Evolutionary conservation across 768 basidiomycete genomes (phyloP), one percentile per base, ranked within the genome.

Genomic region (Lentinula edodes): DNA sequence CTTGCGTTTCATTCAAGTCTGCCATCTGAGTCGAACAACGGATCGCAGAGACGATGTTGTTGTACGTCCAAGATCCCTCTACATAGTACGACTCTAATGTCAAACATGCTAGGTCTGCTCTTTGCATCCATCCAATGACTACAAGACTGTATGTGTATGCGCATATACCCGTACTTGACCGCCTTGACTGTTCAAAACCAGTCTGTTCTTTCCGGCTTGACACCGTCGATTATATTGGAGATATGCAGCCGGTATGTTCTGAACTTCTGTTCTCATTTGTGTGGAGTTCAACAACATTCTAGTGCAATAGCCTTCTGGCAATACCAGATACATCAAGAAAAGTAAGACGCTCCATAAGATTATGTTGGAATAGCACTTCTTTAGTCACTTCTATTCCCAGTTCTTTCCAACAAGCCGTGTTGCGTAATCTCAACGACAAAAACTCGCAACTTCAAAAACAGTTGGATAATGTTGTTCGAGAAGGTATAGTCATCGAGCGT

Each of bases 301-400:
- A 91, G 91, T 20, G 90, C 92, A 4, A 82, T 93, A 61, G 90
- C 91, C 3, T 94, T 94, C 71, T 94, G 92, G 92, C 90, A 92
- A 71, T 94, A 94, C 71, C 92, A 94, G 68, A 83, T 87, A 55
- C 89, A 91, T 64, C 92, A 94, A 73, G 92, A 94, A 76, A 86
- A 83, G 91, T 90, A 15, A n/a, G 13, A 60, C 61, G 74, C 66
- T 23, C 32, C 41, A 45, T 15, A 52, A 58, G 50, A 48, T 41
- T 50, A 52, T 58, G 35, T 28, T 45, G 20, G n/a, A n/a, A 15
- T 34, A 28, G 12, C 45, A 52, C 28, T 15, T 59, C 53, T 35
- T 52, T 63, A n/a, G 50, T 66, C 53, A 52, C 64, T 43, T 57
- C 62, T 54, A 41, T 53, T 60, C 28, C 6, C 61, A 91, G 89